Conservation (phyloP, 306 rosid species). For the Dryas octopetala region DNA sequence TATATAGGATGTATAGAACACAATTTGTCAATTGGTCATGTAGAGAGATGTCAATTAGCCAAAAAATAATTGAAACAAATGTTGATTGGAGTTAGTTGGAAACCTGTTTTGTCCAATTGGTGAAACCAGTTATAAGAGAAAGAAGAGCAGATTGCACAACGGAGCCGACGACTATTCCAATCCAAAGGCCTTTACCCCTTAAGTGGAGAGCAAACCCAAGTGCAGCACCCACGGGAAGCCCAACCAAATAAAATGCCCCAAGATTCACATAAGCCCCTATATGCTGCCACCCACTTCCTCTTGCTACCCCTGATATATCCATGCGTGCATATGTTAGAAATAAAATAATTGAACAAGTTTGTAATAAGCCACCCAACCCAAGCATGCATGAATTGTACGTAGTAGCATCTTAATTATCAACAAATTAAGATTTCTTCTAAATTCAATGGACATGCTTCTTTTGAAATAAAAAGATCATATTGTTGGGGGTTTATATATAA, state of each 20-base stretch:
- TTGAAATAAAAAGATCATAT: no score
- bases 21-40: no score
- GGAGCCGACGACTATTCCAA: constrained; percentile 40
- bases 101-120: constrained; percentile 61
- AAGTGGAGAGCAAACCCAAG: constrained; percentile 38
- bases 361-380: no score
- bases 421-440: no score
- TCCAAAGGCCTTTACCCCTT: constrained; percentile 59
- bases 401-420: no score
- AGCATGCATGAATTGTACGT: no score
- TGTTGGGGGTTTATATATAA: no score
- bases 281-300: constrained; percentile 58
- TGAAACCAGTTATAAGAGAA: constrained; percentile 30
- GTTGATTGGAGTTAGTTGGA: no score
- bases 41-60: background rate
- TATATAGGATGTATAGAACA: no score
- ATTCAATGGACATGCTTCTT: no score
- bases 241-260: constrained; percentile 51
- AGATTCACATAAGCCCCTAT: constrained; percentile 35
- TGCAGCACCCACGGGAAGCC: constrained; percentile 41
- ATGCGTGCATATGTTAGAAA: no score
- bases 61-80: background rate
- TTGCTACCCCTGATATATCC: constrained; percentile 37
- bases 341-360: no score
- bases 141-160: constrained; percentile 34